phyloP scores from a whole-genome alignment of 2,329 filamentous ascomycete species.

The Daldinia eschscholtzii region DNA sequence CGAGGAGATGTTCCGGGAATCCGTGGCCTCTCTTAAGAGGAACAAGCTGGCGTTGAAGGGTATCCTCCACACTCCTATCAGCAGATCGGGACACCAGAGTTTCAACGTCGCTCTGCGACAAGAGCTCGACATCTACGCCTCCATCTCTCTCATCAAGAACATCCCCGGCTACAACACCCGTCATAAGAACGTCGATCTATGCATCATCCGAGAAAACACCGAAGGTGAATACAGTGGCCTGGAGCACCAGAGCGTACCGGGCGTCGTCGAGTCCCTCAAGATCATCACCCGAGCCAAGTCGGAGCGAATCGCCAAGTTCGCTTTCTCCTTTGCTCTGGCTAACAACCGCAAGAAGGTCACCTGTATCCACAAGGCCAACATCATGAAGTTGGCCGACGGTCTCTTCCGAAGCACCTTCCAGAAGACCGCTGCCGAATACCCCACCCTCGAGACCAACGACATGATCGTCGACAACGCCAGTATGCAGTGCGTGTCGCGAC shows the following conservation, averaged over 20 bases:
- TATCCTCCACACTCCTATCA: constrained; percentile 97
- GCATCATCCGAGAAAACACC: constrained; percentile 99
- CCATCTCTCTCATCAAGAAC: constrained; percentile 98
- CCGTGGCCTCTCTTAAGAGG: constrained; percentile 92
- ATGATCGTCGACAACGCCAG: constrained; percentile 99
- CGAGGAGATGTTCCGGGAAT: constrained; percentile 95
- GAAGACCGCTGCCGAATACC: constrained; percentile 92
- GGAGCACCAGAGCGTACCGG: constrained; percentile 96
- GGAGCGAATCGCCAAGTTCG: constrained; percentile 99
- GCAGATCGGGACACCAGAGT: constrained; percentile 95
- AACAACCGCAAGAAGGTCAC: constrained; percentile 99
- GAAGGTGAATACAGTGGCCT: constrained; percentile 99
- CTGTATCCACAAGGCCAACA: constrained; percentile 99
- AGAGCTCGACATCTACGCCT: constrained; percentile 99
- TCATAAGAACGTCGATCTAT: constrained; percentile 96
- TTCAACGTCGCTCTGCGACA: constrained; percentile 99
- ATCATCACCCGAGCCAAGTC: constrained; percentile 99
- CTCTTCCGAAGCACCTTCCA: constrained; percentile 99
- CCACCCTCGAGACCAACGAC: constrained; percentile 94
- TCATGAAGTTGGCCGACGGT: constrained; percentile 99
- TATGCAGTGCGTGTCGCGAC: constrained; percentile 97
- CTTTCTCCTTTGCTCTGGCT: constrained; percentile 96
- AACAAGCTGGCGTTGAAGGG: constrained; percentile 99
- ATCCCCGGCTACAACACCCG: constrained; percentile 98
- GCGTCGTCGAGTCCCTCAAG: constrained; percentile 99